Conservation (phyloP, 2,329 filamentous ascomycete genomes). For the Talaromyces marneffei region DNA sequence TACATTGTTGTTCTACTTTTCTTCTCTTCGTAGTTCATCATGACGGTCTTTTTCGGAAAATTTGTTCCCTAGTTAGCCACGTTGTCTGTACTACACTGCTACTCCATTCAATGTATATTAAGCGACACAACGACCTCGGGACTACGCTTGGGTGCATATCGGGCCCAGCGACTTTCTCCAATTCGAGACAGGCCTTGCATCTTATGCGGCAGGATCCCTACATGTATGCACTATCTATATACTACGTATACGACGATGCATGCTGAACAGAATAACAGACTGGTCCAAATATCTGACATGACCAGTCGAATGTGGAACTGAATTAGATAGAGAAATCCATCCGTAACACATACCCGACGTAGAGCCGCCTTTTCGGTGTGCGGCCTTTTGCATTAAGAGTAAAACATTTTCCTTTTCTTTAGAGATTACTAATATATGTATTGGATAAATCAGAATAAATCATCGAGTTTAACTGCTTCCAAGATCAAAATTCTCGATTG, state of each 20-base stretch:
- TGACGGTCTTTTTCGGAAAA: background rate
- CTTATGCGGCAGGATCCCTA: background rate
- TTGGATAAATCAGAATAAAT: background rate
- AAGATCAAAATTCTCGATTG: background rate
- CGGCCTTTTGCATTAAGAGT: conserved; percentile 22
- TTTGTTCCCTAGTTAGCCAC: background rate
- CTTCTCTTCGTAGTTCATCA: background rate
- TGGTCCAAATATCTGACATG: background rate
- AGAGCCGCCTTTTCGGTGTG: conserved; percentile 34
- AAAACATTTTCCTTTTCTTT: background rate
- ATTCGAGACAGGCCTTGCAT: background rate
- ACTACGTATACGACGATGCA: background rate
- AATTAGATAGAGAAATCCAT: too few species aligned
- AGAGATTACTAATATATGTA: background rate
- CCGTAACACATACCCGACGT: conserved; percentile 36
- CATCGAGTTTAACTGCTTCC: background rate
- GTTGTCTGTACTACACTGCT: background rate
- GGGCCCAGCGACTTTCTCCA: background rate
- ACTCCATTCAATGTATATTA: background rate
- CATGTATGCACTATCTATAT: background rate
- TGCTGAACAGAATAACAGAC: background rate
- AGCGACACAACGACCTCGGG: background rate
- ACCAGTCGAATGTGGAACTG: background rate
- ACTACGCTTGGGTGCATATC: background rate
- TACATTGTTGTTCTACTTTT: background rate